Conservation (phyloP, 1,284 basidiomycete species). For the Gymnopus androsaceus region DNA sequence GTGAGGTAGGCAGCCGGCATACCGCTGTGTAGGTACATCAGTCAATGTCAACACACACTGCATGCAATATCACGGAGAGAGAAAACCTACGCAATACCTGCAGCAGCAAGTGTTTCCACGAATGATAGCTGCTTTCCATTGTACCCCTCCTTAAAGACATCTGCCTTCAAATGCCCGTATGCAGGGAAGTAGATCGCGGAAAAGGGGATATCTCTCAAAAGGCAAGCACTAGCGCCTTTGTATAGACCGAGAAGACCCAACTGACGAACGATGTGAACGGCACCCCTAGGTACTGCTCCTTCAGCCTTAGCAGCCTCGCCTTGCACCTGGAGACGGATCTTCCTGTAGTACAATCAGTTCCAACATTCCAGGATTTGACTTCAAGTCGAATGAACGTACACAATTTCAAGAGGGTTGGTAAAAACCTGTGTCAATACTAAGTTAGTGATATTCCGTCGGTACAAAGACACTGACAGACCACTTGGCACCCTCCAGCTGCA, state of each 20-base stretch:
- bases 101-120: slow-evolving; percentile 84
- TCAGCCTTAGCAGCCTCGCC: slow-evolving; percentile 90
- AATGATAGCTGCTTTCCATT: slow-evolving; percentile 93
- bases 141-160: slow-evolving; percentile 94
- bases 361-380: slow-evolving; percentile 11
- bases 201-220: slow-evolving; percentile 94
- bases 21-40: slow-evolving; percentile 55
- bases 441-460: slow-evolving; percentile 14
- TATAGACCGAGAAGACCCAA: slow-evolving; percentile 93
- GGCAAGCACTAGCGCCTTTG: slow-evolving; percentile 85
- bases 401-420: slow-evolving; percentile 94
- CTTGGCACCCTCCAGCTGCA: slow-evolving; percentile 94
- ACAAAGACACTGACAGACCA: slow-evolving; percentile 57
- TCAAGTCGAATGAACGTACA: slow-evolving; percentile 49
- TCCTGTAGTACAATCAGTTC: slow-evolving; percentile 49
- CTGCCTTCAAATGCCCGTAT: slow-evolving; percentile 87
- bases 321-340: slow-evolving; percentile 96
- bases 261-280: slow-evolving; percentile 90
- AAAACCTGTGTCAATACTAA: slow-evolving; percentile 73
- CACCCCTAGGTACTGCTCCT: slow-evolving; percentile 79
- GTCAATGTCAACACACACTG: slow-evolving; percentile 21
- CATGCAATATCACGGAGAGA: slow-evolving; percentile 24
- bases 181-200: slow-evolving; percentile 82
- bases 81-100: slow-evolving; percentile 74
- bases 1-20: slow-evolving; percentile 94